Base-by-base conservation (phyloP, 208 protist genomes). In the Strigomonas culicis region DNA sequence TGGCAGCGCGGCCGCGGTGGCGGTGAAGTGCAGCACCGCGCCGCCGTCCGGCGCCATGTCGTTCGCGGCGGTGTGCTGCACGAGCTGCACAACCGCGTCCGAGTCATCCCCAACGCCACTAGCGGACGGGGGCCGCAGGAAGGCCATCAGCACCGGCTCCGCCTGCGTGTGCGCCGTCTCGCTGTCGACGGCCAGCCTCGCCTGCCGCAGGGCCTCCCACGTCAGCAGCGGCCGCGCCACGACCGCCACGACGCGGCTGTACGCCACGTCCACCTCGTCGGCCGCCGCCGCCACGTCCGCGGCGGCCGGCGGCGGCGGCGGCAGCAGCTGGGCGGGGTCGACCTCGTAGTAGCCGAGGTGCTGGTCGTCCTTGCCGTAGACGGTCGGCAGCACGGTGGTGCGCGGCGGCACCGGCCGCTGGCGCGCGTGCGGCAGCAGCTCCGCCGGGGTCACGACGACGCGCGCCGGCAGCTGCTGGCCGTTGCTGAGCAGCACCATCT, bases 401-500 rank as follows among this genome's bases (percentile, higher is more conserved):
- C n/a, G n/a, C n/a, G n/a, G n/a, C n/a, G n/a, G n/a, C n/a, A n/a
- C n/a, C n/a, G n/a, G n/a, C n/a, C n/a, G n/a, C n/a, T n/a, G n/a
- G n/a, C n/a, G n/a, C n/a, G n/a, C n/a, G n/a, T n/a, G n/a, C n/a
- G n/a, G n/a, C n/a, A n/a, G n/a, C n/a, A n/a, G n/a, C n/a, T n/a
- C n/a, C n/a, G n/a, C 31, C 0, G 89, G 89, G 11, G 84, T 53
- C 11, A 92, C 75, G 21, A 93, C 63, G 1, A 86, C 82, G 30
- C 72, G 72, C 0, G 81, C 63, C 28, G 77, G 74, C n/a, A 95
- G 66, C 49, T 72, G 75, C 72, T 95, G 89, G 22, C 82, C 82
- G 63, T 95, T 93, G 63, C 80, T 89, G 25, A 95, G 59, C 21
- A 92, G 80, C 17, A 77, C 82, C 64, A 68, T 80, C 66, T 80